Percentiles rank a stretch among this genome's conserved stretches.
phyloP scores from a whole-genome alignment of 805 yeast genomes.

The Candida incommunis region DNA sequence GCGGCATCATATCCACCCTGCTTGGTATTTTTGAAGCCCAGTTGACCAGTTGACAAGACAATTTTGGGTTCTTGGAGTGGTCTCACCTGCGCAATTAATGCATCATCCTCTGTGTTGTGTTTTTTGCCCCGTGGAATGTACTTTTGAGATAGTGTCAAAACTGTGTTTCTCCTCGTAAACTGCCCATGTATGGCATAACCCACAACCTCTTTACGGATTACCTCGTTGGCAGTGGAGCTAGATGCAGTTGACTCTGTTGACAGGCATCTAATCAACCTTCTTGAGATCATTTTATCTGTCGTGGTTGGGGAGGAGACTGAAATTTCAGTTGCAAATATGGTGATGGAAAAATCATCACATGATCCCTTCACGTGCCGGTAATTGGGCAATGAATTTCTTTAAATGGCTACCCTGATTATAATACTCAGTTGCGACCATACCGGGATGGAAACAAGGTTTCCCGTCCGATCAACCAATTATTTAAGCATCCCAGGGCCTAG shows the following conservation, averaged over 20 bases:
- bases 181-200: conserved; percentile 63
- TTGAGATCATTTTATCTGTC: neutral
- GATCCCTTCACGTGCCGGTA: too few relatives aligned
- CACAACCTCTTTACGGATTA: conserved; percentile 18
- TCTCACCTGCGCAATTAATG: conserved; percentile 53
- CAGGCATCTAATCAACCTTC: neutral
- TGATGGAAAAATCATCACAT: neutral
- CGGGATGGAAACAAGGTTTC: neutral
- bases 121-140: conserved; percentile 50
- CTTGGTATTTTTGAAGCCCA: conserved; percentile 81
- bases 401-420: too few relatives aligned
- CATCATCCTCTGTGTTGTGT: conserved; percentile 48
- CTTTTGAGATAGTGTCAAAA: conserved; percentile 52
- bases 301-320: neutral
- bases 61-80: conserved; percentile 64
- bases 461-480: neutral
- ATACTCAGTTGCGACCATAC: neutral
- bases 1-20: conserved; percentile 91
- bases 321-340: neutral
- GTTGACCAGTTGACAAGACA: conserved; percentile 64
- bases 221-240: neutral
- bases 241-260: neutral
- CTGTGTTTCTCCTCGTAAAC: conserved; percentile 74
- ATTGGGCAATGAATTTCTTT: too few relatives aligned
- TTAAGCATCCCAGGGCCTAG: neutral